Base-by-base conservation (phyloP, 148 eudicot species). In the Persicaria maculosa region DNA sequence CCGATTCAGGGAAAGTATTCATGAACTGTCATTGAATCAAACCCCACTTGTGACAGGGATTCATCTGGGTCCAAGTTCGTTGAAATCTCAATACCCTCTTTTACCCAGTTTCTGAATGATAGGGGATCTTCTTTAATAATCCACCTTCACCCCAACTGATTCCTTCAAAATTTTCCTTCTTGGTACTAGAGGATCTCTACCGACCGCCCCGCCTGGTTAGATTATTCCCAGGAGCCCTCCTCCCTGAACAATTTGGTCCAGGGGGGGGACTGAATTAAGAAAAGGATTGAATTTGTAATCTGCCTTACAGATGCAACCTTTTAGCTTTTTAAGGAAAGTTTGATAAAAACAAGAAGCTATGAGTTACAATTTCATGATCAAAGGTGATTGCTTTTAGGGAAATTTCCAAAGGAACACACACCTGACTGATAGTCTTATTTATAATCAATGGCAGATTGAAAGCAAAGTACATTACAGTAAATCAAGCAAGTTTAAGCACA, bases 31-130 rank as follows among this genome's bases (percentile, higher is more conserved):
- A 44, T 4, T 36, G 44, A 31, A 62, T 62, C 44, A 36, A 62
- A 7, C 68, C 45, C 68, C 68, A 62, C 68, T 36, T 11, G 44
- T 25, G 68, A 36, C 44, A 36, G 5, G 12, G 68, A 62, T 62
- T 7, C 12, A 62, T 62, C 20, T 22, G 68, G 40, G 5, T 31
- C 44, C 44, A 31, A 61, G 31, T n/a, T 62, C 31, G 68, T 62
- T 43, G 12, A 25, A 22, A 22, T 62, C 47, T 40, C 43, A 12
- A 65, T 65, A 9, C 43, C 68, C 43, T 44, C 40, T 7, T 64
- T 45, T 65, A 65, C 70, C 70, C 9, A 65, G 46, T 65, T 65
- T 40, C 47, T 65, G 70, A 36, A 12, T 65, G 5, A 65, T 65
- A 36, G 17, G 8, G 19, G 17, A 65, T 43, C 15, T 47, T 64